Evolutionary conservation across 345 rosid genomes (phyloP).

Genomic region (Schrenkiella parvula): DNA sequence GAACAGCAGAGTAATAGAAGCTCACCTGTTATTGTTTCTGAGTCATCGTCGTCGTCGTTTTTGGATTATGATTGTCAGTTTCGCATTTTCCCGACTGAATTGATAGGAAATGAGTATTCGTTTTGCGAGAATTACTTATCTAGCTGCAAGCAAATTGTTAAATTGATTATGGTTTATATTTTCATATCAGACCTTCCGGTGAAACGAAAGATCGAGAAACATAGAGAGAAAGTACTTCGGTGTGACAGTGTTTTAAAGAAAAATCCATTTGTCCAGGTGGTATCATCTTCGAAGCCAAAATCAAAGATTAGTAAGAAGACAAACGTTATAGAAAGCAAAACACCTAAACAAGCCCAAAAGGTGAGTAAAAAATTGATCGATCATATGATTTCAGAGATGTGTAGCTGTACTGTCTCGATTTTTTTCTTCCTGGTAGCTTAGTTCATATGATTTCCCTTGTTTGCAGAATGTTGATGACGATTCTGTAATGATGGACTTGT

Average conservation of each 20-base stretch:
- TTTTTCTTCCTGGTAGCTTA: background rate
- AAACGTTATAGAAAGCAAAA: slow-evolving; percentile 11
- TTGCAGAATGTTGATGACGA: slow-evolving; percentile 39
- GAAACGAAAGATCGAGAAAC: slow-evolving; percentile 78
- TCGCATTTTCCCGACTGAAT: background rate
- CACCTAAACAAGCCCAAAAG: slow-evolving; percentile 34
- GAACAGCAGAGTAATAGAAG: background rate
- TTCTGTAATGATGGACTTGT: slow-evolving; percentile 57
- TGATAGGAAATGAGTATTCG: background rate
- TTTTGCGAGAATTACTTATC: background rate
- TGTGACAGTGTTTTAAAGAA: slow-evolving; percentile 62
- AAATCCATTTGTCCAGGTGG: slow-evolving; percentile 68
- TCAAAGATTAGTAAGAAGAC: slow-evolving; percentile 37
- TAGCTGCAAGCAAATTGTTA: background rate
- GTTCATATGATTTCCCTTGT: background rate
- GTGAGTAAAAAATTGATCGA: slow-evolving; percentile 30
- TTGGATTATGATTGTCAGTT: background rate
- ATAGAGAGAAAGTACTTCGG: slow-evolving; percentile 60
- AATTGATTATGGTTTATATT: background rate
- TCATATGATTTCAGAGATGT: background rate
- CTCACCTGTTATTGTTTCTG: background rate
- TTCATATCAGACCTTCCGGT: slow-evolving; percentile 58
- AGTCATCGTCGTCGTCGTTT: background rate
- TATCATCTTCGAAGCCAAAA: slow-evolving; percentile 62
- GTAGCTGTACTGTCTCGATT: background rate